Base-by-base conservation (phyloP, 352 stramenopile species). In the Peronospora farinosa region DNA sequence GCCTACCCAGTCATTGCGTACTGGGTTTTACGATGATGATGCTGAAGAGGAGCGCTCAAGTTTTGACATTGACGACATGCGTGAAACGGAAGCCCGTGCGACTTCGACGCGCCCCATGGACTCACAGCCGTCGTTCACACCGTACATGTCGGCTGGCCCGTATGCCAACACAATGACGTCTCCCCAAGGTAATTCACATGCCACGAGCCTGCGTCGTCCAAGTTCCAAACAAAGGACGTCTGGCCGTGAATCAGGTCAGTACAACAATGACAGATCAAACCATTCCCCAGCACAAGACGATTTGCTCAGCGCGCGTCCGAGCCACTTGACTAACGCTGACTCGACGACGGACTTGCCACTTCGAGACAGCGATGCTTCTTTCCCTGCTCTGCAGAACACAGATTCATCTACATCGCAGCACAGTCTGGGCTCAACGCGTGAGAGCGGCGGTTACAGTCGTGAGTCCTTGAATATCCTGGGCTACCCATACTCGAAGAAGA, bases 21-120 rank as follows among this genome's bases (percentile, higher is more conserved):
- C 57, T 6, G 63, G 52, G 21, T 65, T 67, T 12, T 51, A 75
- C 28, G 56, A 74, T 1, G 59, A 74, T 21, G 62, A 77, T n/a
- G 47, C 13, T 27, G 58, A 75, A 13, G 54, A 79, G 11, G 63
- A 70, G 8, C 82, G 82, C 37, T 83, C 77, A 7, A 92, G 82
- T 58, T 92, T 91, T 57, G 79, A 92, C 54, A 79, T 92, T 40
- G 78, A 89, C 37, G 75, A 89, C 60, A 82, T 87, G 67, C 78
- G 78, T 19, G 69, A 80, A 57, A 78, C 74, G 1, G 74, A 87
- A 23, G 70, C 61, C 32, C 67, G 42, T 36, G 60, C 59, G n/a
- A 63, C 53, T 11, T 56, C 56, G 16, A 63, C 57, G 15, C 41
- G 51, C 16, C 49, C 40, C 23, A 43, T 53, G 30, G 36, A 35